Percentiles rank a stretch among this genome's conserved stretches.
Evolutionary conservation across 2,329 filamentous ascomycete species (phyloP).

Genomic region (Alternaria postmessia): DNA sequence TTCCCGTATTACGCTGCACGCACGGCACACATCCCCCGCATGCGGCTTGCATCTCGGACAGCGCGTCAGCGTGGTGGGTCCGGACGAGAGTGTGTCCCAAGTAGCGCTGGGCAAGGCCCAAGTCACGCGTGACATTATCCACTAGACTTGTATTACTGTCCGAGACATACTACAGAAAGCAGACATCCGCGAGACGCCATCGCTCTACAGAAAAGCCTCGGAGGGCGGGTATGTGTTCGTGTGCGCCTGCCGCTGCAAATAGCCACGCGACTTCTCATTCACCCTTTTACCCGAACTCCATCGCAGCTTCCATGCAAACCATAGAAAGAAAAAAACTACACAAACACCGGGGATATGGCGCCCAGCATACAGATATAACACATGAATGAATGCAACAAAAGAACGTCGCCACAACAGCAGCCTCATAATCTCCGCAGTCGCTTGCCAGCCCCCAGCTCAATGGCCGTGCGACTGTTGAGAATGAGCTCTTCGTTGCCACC

Average conservation of each 20-base stretch:
- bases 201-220: conserved; percentile 1
- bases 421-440: conserved; percentile 41
- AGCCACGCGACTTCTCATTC: conserved; percentile 7
- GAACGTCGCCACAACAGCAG: not conserved
- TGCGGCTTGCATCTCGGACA: not conserved
- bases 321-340: not conserved
- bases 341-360: conserved; percentile 31
- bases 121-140: not conserved
- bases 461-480: conserved; percentile 48
- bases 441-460: conserved; percentile 48
- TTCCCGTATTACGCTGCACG: conserved; percentile 7
- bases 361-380: conserved; percentile 27
- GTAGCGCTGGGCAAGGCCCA: too few relatives aligned
- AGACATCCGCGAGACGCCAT: not conserved
- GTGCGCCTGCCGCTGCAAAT: conserved; percentile 5
- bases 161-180: not conserved
- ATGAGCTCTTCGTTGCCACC: conserved; percentile 40
- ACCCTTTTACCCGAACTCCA: conserved; percentile 16
- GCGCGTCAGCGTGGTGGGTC: not conserved
- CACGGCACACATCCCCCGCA: conserved; percentile 16
- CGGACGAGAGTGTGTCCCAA: not conserved
- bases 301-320: not conserved
- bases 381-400: conserved; percentile 32
- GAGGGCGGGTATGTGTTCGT: conserved; percentile 1
- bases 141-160: not conserved